Evolutionary conservation across 2,329 filamentous ascomycete species (phyloP).

Genomic region (Thermothelomyces thermophilus): DNA sequence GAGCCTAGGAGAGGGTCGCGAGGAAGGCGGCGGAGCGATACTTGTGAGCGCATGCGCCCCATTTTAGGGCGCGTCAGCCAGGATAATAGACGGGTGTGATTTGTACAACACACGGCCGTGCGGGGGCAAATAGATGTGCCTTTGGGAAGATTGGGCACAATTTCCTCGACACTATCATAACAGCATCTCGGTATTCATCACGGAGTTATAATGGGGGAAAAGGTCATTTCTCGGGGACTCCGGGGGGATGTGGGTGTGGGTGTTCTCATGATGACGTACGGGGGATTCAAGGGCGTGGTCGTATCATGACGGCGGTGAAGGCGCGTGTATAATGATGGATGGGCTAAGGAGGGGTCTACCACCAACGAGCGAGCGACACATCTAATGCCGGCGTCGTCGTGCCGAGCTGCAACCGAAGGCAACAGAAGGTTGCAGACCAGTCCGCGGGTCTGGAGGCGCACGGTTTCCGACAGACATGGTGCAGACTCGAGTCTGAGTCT

Average conservation of each 20-base stretch:
- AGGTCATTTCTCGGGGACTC: conserved; percentile 15
- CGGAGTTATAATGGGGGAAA: conserved; percentile 22
- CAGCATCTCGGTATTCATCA: conserved; percentile 24
- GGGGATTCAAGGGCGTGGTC: background rate
- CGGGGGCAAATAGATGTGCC: background rate
- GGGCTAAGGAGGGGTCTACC: background rate
- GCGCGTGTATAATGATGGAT: conserved; percentile 12
- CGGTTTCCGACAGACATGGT: background rate
- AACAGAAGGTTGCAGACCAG: conserved; percentile 1
- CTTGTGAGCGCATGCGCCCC: background rate
- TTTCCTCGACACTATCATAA: conserved; percentile 19
- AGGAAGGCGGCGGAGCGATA: background rate
- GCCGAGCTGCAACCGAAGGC: background rate
- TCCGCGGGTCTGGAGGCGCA: background rate
- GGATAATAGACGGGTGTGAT: conserved; percentile 7
- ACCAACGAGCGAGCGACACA: conserved; percentile 2
- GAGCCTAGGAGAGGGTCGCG: conserved; percentile 14
- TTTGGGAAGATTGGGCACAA: conserved; percentile 8
- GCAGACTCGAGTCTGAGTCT: background rate
- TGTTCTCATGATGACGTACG: conserved; percentile 18
- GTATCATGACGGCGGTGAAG: conserved; percentile 7
- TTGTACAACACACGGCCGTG: background rate
- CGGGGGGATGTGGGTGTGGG: too few relatives aligned
- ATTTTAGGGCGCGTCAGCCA: background rate
- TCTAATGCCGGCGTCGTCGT: conserved; percentile 1